phyloP scores from a whole-genome alignment of 2,329 filamentous ascomycete species.

The Blastomyces gilchristii region DNA sequence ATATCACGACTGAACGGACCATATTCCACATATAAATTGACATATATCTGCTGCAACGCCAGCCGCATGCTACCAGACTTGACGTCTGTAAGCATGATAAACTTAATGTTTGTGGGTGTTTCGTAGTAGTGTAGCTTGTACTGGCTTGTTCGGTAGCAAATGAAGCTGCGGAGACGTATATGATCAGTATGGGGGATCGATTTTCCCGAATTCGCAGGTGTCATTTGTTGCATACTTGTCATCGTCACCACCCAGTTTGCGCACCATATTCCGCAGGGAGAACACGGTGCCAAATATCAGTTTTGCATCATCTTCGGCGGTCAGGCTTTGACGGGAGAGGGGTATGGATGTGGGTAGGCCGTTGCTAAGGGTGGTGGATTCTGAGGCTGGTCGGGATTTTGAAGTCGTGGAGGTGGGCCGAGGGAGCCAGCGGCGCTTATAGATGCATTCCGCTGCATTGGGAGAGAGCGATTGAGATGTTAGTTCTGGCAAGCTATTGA shows the following conservation, averaged over 20 bases:
- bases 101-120: constrained; percentile 88
- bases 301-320: constrained; percentile 75
- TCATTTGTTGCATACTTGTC: constrained; percentile 47
- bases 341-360: constrained; percentile 26
- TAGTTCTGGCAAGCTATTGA: not conserved
- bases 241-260: constrained; percentile 85
- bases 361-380: constrained; percentile 37
- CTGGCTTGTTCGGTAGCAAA: constrained; percentile 83
- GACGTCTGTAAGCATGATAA: constrained; percentile 92
- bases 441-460: constrained; percentile 82
- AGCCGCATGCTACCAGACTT: constrained; percentile 82
- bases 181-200: not conserved
- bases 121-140: constrained; percentile 99
- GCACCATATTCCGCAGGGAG: constrained; percentile 90
- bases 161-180: constrained; percentile 51
- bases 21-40: constrained; percentile 95
- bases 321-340: constrained; percentile 25
- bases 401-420: constrained; percentile 38
- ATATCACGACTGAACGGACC: constrained; percentile 39
- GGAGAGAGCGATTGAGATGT: not conserved
- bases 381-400: constrained; percentile 26
- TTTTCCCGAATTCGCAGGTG: not conserved
- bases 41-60: constrained; percentile 95
- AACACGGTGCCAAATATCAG: constrained; percentile 96
- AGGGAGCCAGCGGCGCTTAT: constrained; percentile 74